Percentiles rank a stretch among this genome's conserved stretches.
Conservation (phyloP, 495 filamentous ascomycete species). For the Annulohypoxylon nitens region DNA sequence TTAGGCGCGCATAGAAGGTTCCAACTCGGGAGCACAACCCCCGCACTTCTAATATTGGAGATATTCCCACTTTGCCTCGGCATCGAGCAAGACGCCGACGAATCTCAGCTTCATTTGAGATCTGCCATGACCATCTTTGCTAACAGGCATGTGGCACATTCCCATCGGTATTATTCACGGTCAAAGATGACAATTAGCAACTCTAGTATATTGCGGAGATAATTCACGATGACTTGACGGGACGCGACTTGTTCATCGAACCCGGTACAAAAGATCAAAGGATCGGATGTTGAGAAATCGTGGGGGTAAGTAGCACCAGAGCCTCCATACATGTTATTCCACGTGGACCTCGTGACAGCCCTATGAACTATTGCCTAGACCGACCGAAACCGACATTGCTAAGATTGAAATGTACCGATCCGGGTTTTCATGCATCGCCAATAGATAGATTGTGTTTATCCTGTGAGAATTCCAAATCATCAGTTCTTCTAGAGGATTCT, state of each 20-base stretch:
- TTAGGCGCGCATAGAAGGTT: constrained; percentile 40
- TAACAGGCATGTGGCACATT: neutral
- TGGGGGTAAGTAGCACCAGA: constrained; percentile 23
- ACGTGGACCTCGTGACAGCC: neutral
- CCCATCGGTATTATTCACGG: constrained; percentile 2
- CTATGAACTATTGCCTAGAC: neutral
- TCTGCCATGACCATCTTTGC: constrained; percentile 16
- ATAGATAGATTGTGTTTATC: neutral
- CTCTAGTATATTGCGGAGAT: constrained; percentile 1
- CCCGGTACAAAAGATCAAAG: constrained; percentile 1
- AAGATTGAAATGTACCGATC: neutral
- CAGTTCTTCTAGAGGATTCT: neutral
- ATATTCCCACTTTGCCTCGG: constrained; percentile 2
- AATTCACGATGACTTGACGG: neutral
- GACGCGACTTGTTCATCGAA: constrained; percentile 4
- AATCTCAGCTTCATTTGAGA: neutral
- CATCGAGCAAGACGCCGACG: constrained; percentile 13
- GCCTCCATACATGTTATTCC: neutral
- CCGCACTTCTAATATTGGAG: constrained; percentile 39
- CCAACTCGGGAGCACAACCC: constrained; percentile 37
- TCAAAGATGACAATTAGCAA: neutral
- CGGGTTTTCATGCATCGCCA: neutral
- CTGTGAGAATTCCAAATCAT: constrained; percentile 18
- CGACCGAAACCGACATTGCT: constrained; percentile 5
- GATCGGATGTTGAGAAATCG: neutral